Conservation (phyloP, 176 grass and related monocot genomes). For the Metroxylon sagu region DNA sequence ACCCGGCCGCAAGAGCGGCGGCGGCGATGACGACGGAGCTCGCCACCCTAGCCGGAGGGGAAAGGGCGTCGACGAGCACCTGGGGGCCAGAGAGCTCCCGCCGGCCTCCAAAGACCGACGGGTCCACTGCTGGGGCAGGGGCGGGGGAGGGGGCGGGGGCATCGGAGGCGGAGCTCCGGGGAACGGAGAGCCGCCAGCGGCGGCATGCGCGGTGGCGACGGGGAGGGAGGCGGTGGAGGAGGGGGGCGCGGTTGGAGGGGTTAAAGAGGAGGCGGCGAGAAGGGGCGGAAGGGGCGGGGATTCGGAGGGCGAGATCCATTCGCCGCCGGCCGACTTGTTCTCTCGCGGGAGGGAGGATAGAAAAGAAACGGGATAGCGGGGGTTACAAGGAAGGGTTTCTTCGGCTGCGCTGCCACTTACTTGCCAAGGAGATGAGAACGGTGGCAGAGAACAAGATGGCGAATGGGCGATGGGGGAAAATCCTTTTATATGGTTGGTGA, state of each 20-base stretch:
- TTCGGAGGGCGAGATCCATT: conserved; percentile 55
- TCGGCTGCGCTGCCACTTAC: too few species aligned
- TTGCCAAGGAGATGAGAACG: too few species aligned
- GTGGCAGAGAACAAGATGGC: too few species aligned
- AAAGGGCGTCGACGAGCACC: conserved; percentile 44
- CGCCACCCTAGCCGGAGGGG: conserved; percentile 52
- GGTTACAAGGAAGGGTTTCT: too few species aligned
- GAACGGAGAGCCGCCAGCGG: conserved; percentile 10
- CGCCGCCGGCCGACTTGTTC: too few species aligned
- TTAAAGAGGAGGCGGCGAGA: conserved; percentile 34
- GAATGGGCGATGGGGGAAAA: too few species aligned
- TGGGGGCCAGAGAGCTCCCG: conserved; percentile 59
- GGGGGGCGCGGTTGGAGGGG: conserved; percentile 35
- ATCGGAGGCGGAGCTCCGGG: background rate
- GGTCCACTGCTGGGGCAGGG: background rate
- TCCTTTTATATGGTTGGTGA: too few species aligned
- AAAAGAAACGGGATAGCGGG: too few species aligned
- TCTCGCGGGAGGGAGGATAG: too few species aligned
- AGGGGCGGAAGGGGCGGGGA: conserved; percentile 8
- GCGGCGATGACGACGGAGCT: conserved; percentile 48
- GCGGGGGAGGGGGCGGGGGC: background rate
- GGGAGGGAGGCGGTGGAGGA: conserved; percentile 26
- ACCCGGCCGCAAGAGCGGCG: conserved; percentile 44
- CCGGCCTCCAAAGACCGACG: conserved; percentile 37
- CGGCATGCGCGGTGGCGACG: conserved; percentile 15